phyloP scores from a whole-genome alignment of 2,329 filamentous ascomycete genomes.

The Aspergillus arachidicola region DNA sequence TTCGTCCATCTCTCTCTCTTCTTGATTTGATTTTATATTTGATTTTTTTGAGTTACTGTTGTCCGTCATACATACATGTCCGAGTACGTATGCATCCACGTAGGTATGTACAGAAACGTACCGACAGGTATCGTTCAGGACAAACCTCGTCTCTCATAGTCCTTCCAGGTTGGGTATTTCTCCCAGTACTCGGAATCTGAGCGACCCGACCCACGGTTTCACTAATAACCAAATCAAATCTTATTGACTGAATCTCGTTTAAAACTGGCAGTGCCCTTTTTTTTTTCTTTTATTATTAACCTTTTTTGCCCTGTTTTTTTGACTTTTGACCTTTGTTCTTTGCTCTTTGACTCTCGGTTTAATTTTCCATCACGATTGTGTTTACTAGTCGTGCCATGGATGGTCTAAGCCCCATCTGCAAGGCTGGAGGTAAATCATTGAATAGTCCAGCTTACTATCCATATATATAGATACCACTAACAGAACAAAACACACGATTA shows the following conservation, averaged over 20 bases:
- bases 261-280: neutral
- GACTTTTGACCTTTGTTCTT: neutral
- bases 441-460: slow-evolving; percentile 1
- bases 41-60: neutral
- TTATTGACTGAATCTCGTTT: neutral
- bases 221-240: slow-evolving; percentile 1
- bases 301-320: neutral
- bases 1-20: neutral
- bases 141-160: neutral
- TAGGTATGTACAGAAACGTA: slow-evolving; percentile 6
- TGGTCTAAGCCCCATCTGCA: neutral
- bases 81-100: slow-evolving; percentile 1
- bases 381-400: slow-evolving; percentile 2
- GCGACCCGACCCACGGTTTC: slow-evolving; percentile 9
- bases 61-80: neutral
- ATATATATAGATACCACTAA: neutral
- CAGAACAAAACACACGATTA: neutral
- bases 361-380: neutral
- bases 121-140: neutral
- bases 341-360: neutral
- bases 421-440: neutral
- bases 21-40: neutral
- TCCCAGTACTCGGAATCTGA: slow-evolving; percentile 5
- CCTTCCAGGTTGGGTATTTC: neutral
- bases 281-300: neutral